Conservation (phyloP, 192 early-diverging fungal genomes). For the Coemansia sp. region DNA sequence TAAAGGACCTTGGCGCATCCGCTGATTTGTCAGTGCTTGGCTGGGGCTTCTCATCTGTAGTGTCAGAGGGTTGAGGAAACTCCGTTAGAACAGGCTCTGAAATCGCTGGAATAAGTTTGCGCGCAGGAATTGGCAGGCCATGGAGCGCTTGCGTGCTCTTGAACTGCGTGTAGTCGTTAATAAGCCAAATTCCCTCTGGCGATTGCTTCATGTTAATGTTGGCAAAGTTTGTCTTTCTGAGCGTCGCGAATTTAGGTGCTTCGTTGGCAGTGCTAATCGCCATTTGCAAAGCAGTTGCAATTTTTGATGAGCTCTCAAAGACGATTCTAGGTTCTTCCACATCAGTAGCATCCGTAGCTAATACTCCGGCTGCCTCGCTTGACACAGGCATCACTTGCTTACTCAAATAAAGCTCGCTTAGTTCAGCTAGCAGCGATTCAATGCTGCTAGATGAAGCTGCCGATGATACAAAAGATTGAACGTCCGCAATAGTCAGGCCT, state of each 20-base stretch:
- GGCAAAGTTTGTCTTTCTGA: background rate
- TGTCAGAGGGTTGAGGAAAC: background rate
- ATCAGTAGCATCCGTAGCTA: background rate
- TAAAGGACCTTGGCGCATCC: background rate
- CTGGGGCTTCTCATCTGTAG: background rate
- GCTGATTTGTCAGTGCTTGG: background rate
- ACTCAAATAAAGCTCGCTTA: background rate
- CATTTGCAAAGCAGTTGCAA: slow-evolving; percentile 1
- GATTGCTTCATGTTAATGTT: background rate
- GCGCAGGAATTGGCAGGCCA: background rate
- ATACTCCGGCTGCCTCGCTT: background rate
- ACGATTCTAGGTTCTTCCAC: background rate
- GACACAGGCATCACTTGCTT: background rate
- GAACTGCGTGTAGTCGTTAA: slow-evolving; percentile 1
- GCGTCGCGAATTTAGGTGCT: background rate
- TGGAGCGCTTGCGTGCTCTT: background rate
- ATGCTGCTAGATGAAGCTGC: background rate
- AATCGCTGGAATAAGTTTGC: background rate
- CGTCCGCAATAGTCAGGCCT: background rate
- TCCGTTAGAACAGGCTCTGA: background rate
- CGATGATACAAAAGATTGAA: background rate
- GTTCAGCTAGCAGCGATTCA: background rate
- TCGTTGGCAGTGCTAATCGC: background rate
- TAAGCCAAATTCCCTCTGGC: background rate
- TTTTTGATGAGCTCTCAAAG: background rate